Percentiles rank a stretch among this genome's conserved stretches.
These are phyloP conservation scores for Phytophthora pluvialis DNA, from an alignment of 352 stramenopile genomes.

Conservation along the genomic window DNA sequence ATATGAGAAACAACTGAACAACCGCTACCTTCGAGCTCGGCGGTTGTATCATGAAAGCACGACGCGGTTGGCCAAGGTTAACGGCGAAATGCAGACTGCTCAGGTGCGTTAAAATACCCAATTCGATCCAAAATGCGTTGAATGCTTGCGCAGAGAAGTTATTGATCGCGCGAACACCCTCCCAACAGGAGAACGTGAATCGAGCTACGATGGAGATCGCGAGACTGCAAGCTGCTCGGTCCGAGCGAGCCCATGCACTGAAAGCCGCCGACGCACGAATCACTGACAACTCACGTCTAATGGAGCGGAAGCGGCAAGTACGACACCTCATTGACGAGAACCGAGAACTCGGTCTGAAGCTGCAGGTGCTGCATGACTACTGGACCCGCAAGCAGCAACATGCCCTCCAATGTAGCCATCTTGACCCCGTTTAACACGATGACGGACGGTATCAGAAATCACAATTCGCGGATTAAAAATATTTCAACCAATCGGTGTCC, in stretches of 20 bases:
- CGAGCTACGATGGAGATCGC: slow-evolving; percentile 30
- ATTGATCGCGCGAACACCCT: neutral
- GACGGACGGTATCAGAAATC: neutral
- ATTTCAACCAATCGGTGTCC: slow-evolving; percentile 27
- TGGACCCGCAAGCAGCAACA: slow-evolving; percentile 40
- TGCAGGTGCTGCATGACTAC: slow-evolving; percentile 50
- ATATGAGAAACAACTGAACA: slow-evolving; percentile 49
- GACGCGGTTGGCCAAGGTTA: slow-evolving; percentile 18
- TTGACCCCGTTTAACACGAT: slow-evolving; percentile 24
- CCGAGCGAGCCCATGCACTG: slow-evolving; percentile 19
- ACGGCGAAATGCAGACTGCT: slow-evolving; percentile 10
- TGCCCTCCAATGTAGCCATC: slow-evolving; percentile 28
- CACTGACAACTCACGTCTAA: slow-evolving; percentile 47
- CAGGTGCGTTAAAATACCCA: slow-evolving; percentile 27
- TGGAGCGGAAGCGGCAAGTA: slow-evolving; percentile 52
- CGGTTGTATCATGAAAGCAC: slow-evolving; percentile 41
- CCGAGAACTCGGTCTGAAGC: slow-evolving; percentile 38
- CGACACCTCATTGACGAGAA: slow-evolving; percentile 52
- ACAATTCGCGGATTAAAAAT: slow-evolving; percentile 12
- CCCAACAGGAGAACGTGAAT: slow-evolving; percentile 30
- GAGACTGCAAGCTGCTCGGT: slow-evolving; percentile 27
- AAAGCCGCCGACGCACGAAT: slow-evolving; percentile 35
- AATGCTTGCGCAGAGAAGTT: neutral
- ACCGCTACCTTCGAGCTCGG: slow-evolving; percentile 28
- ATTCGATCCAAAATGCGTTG: neutral